Evolutionary conservation across 148 eudicot species (phyloP).

Genomic region (Mesembryanthemum crystallinum): DNA sequence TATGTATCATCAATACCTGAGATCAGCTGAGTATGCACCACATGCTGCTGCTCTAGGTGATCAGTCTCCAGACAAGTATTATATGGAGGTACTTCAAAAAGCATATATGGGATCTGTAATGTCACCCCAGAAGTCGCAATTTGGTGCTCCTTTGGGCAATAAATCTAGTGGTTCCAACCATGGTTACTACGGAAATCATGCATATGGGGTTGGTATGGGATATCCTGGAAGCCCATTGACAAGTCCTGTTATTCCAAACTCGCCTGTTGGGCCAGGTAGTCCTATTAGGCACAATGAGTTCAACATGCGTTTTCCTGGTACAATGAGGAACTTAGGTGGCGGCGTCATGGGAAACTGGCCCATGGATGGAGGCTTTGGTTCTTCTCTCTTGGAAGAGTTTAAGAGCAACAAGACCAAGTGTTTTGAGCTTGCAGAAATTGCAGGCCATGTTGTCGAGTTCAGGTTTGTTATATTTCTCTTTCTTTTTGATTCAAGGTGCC

Average conservation of each 20-base stretch:
- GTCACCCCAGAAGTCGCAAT: constrained; percentile 82
- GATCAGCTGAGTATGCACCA: constrained; percentile 69
- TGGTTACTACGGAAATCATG: constrained; percentile 73
- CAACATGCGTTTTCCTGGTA: constrained; percentile 55
- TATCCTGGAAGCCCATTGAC: constrained; percentile 88
- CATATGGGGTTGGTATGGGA: constrained; percentile 76
- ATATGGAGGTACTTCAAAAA: constrained; percentile 71
- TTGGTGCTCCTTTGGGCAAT: constrained; percentile 46
- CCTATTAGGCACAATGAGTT: constrained; percentile 77
- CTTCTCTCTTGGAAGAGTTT: constrained; percentile 89
- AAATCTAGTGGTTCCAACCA: constrained; percentile 60
- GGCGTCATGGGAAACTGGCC: constrained; percentile 84
- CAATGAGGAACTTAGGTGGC: constrained; percentile 64
- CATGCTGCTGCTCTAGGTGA: constrained; percentile 62
- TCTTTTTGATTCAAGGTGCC: neutral
- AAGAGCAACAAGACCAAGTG: constrained; percentile 82
- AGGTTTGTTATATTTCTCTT: constrained; percentile 43
- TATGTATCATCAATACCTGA: constrained; percentile 77
- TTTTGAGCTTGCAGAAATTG: constrained; percentile 90
- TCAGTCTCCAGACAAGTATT: constrained; percentile 65
- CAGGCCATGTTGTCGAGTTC: constrained; percentile 95
- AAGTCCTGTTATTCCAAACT: constrained; percentile 65
- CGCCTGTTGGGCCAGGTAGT: constrained; percentile 81
- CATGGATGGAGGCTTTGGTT: constrained; percentile 63
- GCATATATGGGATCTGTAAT: constrained; percentile 65